Conservation (phyloP, 1,284 basidiomycete species). For the Ganoderma leucocontextum region DNA sequence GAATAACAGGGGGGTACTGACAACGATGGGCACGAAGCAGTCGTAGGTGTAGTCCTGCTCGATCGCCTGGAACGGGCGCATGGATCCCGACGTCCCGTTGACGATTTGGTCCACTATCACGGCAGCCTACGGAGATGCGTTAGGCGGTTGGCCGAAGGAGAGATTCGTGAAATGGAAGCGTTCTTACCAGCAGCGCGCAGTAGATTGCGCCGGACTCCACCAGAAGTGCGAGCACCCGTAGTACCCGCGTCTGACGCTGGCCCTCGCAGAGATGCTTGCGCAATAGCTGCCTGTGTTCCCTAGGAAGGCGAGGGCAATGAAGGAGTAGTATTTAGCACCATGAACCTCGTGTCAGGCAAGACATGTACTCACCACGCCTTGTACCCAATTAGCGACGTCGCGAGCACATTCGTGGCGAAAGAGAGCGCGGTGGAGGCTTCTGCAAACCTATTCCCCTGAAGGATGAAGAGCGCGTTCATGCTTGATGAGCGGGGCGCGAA, state of each 20-base stretch:
- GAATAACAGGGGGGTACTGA: too few species aligned
- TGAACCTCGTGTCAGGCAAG: not conserved
- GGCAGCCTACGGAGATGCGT: not conserved
- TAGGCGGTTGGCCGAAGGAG: not conserved
- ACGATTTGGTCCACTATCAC: not conserved
- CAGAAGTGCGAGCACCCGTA: conserved; percentile 9
- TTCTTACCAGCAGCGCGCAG: conserved; percentile 11
- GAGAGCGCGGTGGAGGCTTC: conserved; percentile 4
- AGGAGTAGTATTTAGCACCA: not conserved
- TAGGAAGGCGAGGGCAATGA: not conserved
- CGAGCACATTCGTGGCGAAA: conserved; percentile 12
- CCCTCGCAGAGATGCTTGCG: not conserved
- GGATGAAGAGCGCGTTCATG: not conserved
- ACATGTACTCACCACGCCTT: conserved; percentile 12
- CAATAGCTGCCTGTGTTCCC: conserved; percentile 2
- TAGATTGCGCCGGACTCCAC: conserved; percentile 16
- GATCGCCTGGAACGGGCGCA: not conserved
- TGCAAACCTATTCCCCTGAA: not conserved
- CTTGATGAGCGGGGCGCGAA: not conserved
- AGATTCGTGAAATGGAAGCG: not conserved
- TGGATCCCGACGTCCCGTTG: not conserved
- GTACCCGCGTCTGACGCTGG: not conserved
- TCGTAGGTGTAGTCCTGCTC: conserved; percentile 2
- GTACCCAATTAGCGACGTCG: conserved; percentile 15
- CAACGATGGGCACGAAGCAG: not conserved